Evolutionary conservation across 164 flowering plant genomes (phyloP), one percentile per base, ranked within the genome.

Genomic region (Vitis labrusca): DNA sequence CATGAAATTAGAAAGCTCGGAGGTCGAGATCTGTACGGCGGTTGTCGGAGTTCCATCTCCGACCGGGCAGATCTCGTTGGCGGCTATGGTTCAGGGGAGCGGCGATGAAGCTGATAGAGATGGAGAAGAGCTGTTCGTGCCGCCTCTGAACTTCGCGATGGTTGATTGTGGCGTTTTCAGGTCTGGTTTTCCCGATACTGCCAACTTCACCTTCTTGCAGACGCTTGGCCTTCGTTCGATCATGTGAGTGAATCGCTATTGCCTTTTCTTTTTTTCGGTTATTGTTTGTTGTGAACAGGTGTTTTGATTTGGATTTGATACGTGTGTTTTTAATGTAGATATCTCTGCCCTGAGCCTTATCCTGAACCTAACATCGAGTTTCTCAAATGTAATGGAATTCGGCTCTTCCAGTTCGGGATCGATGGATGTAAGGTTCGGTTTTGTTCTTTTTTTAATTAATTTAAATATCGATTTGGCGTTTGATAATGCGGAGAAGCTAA

Each of bases 101-200:
- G 69, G 32, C 9, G 78, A 63, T 6, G 76, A 65, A 16, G 52
- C 17, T 15, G 74, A 54, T 6, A 60, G 29, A 1, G 82, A 71
- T 32, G 77, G 63, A 0, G 83, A 76, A 13, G 72, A 67, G 60
- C 57, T 67, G 12, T 68, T 79, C 60, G 63, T 79, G 50, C 84
- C 86, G 16, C 89, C 89, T 6, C 70, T 74, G 7, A 85, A 85
- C 63, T 85, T 85, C 62, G 66, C 85, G 1, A 77, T 75, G 75
- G 89, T 85, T 16, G 86, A 85, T 51, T 66, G 66, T 56, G 79
- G 82, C 59, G 29, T 85, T 9, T 85, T 83, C 79, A 67, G 89
- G 74, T 85, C 86, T 14, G 85, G 89, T 44, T 85, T 81, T 62
- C 89, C 89, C 8, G 75, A 82, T 59, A 56, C 84, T 15, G 74